A percentile compares a stretch with the other conserved stretches of the same genome.
Conservation (phyloP, 371 early-diverging fungal species). For the Mucor mucedo region DNA sequence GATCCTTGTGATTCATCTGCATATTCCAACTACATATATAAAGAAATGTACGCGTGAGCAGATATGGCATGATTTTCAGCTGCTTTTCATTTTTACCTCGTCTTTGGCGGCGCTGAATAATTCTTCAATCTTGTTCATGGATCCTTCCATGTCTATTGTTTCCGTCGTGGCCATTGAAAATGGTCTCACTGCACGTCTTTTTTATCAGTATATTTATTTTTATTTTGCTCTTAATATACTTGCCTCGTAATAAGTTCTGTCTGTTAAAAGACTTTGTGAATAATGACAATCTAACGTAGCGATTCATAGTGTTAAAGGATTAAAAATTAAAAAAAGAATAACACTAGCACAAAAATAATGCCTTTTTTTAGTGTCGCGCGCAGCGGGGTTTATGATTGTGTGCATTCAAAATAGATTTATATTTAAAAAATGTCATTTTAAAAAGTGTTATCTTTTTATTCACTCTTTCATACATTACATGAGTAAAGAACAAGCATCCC, state of each 20-base stretch:
- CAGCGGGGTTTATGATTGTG: too few relatives aligned
- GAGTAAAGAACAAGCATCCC: background rate
- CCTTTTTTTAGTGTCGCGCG: too few relatives aligned
- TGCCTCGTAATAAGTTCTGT: background rate
- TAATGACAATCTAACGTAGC: slow-evolving; percentile 6
- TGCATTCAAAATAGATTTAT: too few relatives aligned
- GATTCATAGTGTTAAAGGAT: slow-evolving; percentile 6
- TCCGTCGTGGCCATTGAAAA: background rate
- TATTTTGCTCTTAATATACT: background rate
- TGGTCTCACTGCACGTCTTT: background rate
- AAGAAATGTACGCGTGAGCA: background rate
- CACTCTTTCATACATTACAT: background rate
- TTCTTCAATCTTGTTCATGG: slow-evolving; percentile 46
- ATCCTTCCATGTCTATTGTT: slow-evolving; percentile 26
- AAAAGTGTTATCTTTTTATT: background rate
- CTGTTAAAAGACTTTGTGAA: slow-evolving; percentile 5
- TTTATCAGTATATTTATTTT: background rate
- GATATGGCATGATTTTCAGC: background rate
- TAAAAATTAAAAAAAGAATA: background rate
- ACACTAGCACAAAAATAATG: background rate
- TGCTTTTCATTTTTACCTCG: slow-evolving; percentile 26
- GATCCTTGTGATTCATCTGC: slow-evolving; percentile 50
- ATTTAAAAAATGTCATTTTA: background rate
- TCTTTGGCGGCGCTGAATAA: slow-evolving; percentile 44
- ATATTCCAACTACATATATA: slow-evolving; percentile 38